Conservation (phyloP, 371 early-diverging fungal genomes). For the Dichotomocladium elegans region DNA sequence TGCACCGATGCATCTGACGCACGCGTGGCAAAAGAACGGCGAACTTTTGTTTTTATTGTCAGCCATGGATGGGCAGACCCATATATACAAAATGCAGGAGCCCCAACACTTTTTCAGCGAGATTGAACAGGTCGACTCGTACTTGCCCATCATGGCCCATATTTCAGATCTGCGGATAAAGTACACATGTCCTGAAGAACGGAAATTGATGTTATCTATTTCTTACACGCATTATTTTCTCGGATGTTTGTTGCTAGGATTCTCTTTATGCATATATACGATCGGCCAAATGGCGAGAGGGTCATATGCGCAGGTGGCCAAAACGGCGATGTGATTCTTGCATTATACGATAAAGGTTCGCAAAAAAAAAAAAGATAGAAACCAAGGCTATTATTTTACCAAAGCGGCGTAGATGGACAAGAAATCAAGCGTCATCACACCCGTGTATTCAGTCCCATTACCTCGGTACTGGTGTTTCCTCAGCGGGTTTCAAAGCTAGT, state of each 20-base stretch:
- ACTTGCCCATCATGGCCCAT: constrained; percentile 37
- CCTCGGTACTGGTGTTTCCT: constrained; percentile 46
- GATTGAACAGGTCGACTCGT: background rate
- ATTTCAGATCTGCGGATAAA: constrained; percentile 33
- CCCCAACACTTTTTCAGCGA: background rate
- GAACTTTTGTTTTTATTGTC: constrained; percentile 34
- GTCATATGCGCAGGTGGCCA: constrained; percentile 63
- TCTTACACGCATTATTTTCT: background rate
- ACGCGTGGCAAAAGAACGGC: constrained; percentile 28
- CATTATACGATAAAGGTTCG: constrained; percentile 28
- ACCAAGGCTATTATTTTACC: background rate
- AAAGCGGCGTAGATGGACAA: constrained; percentile 14
- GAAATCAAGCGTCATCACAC: constrained; percentile 30
- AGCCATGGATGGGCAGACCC: constrained; percentile 41
- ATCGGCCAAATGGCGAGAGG: constrained; percentile 33
- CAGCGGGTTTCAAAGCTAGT: constrained; percentile 41
- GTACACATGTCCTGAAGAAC: too few relatives aligned
- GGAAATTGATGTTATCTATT: too few relatives aligned
- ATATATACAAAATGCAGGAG: constrained; percentile 38
- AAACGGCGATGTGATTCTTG: constrained; percentile 52
- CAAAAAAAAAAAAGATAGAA: background rate
- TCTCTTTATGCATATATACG: constrained; percentile 48
- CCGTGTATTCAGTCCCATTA: constrained; percentile 42
- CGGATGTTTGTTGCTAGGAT: constrained; percentile 23
- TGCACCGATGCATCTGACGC: constrained; percentile 48